These are phyloP conservation scores for Volvox africanus DNA, from an alignment of 139 green algal genomes.

Conservation along the genomic window DNA sequence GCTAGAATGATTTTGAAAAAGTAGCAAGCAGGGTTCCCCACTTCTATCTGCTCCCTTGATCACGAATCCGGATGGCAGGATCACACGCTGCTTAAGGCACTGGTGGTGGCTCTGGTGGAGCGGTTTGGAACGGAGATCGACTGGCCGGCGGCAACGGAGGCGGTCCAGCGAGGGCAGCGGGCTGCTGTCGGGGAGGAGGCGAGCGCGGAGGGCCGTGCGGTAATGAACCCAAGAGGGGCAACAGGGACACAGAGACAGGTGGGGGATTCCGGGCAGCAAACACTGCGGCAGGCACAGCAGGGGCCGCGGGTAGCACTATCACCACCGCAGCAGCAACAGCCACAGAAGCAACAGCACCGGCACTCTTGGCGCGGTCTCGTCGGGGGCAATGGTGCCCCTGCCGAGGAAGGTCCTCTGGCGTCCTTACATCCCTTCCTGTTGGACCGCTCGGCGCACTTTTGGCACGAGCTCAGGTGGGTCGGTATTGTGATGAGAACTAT, in stretches of 20 bases:
- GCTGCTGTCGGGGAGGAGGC: too few relatives aligned
- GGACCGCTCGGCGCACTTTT: conserved; percentile 24
- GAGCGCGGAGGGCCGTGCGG: too few relatives aligned
- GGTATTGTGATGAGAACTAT: not conserved
- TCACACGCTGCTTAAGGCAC: not conserved
- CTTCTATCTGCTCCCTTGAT: too few relatives aligned
- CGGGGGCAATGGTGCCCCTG: too few relatives aligned
- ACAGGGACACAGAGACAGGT: too few relatives aligned
- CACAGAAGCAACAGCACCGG: not conserved
- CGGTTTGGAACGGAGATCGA: not conserved
- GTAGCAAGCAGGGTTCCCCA: too few relatives aligned
- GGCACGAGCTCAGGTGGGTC: conserved; percentile 40
- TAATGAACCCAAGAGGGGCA: too few relatives aligned
- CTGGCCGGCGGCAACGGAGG: not conserved
- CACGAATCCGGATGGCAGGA: not conserved
- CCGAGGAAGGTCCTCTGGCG: conserved; percentile 5
- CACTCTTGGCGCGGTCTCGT: not conserved
- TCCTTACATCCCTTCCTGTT: conserved; percentile 29
- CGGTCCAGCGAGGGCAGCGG: not conserved
- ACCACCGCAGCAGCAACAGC: not conserved
- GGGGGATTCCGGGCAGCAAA: too few relatives aligned
- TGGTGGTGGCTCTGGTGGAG: conserved; percentile 23
- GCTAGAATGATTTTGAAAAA: too few relatives aligned
- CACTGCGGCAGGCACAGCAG: too few relatives aligned
- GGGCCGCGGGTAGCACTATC: not conserved